Conservation (phyloP, 768 basidiomycete species). For the Leccinum rimulosum region DNA sequence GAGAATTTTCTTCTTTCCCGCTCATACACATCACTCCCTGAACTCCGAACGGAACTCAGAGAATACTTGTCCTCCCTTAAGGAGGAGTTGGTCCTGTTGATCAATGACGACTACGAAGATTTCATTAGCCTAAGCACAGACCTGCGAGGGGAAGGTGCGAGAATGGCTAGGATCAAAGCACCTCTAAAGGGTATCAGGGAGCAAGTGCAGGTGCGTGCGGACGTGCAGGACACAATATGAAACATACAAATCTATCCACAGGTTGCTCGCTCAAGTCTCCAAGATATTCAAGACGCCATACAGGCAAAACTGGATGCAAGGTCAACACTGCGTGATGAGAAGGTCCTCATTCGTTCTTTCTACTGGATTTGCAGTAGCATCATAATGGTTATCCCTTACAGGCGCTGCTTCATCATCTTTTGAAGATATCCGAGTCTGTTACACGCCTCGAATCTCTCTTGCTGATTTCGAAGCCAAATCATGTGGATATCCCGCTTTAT, state of each 20-base stretch:
- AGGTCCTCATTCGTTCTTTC: constrained; percentile 39
- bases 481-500: constrained; percentile 32
- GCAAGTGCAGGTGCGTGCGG: constrained; percentile 62
- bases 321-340: constrained; percentile 78
- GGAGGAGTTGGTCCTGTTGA: constrained; percentile 91
- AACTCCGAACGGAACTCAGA: constrained; percentile 82
- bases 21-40: constrained; percentile 79
- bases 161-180: constrained; percentile 62
- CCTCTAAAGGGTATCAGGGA: constrained; percentile 64
- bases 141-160: constrained; percentile 76
- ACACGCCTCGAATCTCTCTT: constrained; percentile 85
- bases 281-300: constrained; percentile 67
- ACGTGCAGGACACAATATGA: neutral
- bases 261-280: constrained; percentile 64
- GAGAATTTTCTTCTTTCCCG: constrained; percentile 88
- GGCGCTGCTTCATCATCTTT: constrained; percentile 81
- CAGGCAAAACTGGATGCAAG: constrained; percentile 76
- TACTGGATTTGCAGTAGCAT: neutral
- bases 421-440: constrained; percentile 91
- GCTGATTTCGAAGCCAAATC: constrained; percentile 52
- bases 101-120: constrained; percentile 97
- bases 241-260: constrained; percentile 2
- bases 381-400: constrained; percentile 29
- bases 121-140: constrained; percentile 97
- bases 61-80: constrained; percentile 82